Base-by-base conservation (phyloP, 1,284 basidiomycete genomes). In the Melampsora abietis-canadensis region DNA sequence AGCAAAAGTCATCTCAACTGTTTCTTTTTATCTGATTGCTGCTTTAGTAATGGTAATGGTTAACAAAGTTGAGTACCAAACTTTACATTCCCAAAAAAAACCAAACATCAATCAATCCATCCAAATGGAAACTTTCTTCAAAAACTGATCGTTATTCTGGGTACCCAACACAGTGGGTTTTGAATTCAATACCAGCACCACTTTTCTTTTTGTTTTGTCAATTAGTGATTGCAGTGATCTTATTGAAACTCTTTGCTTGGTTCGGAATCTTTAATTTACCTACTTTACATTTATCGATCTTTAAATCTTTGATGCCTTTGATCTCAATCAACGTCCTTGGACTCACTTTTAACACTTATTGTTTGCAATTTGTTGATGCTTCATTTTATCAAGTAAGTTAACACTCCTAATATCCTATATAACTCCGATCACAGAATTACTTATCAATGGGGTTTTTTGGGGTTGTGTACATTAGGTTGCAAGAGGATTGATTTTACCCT, bases 331-430 rank as follows among this genome's bases (percentile, higher is more conserved):
- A 89, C 79, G 86, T 90, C 47, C 83, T 88, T 30, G 89, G 89
- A 5, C 85, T 91, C 12, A 86, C 89, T 12, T 90, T 90, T 84
- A 92, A 90, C 83, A 94, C 93, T 81, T 92, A 90, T 80, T 93
- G 91, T 70, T 86, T 94, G 64, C 48, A 75, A 60, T 48, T 66
- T 37, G 74, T 77, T 51, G 76, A 77, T 66, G 74, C 76, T 3
- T 76, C 74, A 74, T 46, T 34, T 17, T 37, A n/a, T 34, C 60
- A 47, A 54, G 72, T 77, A 27, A 8, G 6, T 40, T 40, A 8
- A 21, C 65, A 66, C n/a, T n/a, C n/a, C n/a, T n/a, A n/a, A n/a
- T n/a, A n/a, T n/a, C n/a, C n/a, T n/a, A n/a, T n/a, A n/a, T n/a
- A n/a, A n/a, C n/a, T n/a, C n/a, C n/a, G n/a, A n/a, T n/a, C n/a